Conservation (phyloP, 768 basidiomycete genomes). For the Cytidiella melzeri region DNA sequence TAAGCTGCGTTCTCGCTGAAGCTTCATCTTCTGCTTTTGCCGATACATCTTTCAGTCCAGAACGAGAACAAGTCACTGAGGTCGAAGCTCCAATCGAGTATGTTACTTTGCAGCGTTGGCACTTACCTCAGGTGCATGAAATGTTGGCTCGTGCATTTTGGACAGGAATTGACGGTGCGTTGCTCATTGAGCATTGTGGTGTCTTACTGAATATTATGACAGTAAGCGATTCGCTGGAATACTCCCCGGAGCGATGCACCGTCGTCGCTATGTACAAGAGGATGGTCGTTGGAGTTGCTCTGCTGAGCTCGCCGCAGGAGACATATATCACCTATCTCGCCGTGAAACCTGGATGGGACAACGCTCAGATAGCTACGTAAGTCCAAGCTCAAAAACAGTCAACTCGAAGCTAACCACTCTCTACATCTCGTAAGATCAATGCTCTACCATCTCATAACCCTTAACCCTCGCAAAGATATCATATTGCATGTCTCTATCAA, state of each 20-base stretch:
- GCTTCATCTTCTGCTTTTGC: background rate
- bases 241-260: constrained; percentile 65
- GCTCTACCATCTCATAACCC: constrained; percentile 67
- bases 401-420: background rate
- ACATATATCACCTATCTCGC: constrained; percentile 81
- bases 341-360: constrained; percentile 78
- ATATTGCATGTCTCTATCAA: constrained; percentile 80
- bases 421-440: constrained; percentile 46
- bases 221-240: constrained; percentile 70
- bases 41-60: constrained; percentile 39
- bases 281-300: constrained; percentile 68
- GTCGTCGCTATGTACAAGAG: constrained; percentile 67
- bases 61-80: constrained; percentile 39
- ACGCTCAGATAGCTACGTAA: constrained; percentile 71
- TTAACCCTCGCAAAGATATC: constrained; percentile 72
- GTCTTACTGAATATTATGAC: constrained; percentile 4
- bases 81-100: constrained; percentile 54
- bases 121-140: constrained; percentile 68
- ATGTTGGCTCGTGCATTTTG: constrained; percentile 65
- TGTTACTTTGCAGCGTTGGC: constrained; percentile 47
- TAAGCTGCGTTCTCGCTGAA: constrained; percentile 34
- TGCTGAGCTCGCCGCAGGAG: constrained; percentile 73
- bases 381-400: constrained; percentile 9
- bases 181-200: constrained; percentile 1
- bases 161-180: constrained; percentile 68